Conservation (phyloP, 2,329 filamentous ascomycete species). For the Colletotrichum eleusines region DNA sequence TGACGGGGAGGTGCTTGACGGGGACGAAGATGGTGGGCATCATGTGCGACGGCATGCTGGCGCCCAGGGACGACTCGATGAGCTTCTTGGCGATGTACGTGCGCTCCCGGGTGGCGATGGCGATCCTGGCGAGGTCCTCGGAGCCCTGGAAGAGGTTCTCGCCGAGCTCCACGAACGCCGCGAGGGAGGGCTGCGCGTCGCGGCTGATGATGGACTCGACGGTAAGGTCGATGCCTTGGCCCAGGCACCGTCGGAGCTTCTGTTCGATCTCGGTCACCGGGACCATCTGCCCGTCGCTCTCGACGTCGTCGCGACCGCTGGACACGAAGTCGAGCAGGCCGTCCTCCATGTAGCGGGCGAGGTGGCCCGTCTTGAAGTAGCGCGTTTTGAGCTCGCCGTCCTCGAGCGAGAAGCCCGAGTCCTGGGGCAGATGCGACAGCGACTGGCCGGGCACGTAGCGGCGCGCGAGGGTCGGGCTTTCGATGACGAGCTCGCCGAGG, state of each 20-base stretch:
- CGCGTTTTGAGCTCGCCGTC: conserved; percentile 49
- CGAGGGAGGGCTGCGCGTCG: conserved; percentile 57
- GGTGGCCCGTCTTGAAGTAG: conserved; percentile 64
- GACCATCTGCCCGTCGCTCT: conserved; percentile 55
- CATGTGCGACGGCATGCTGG: conserved; percentile 54
- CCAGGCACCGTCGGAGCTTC: conserved; percentile 60
- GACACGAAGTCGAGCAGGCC: conserved; percentile 63
- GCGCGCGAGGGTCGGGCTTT: conserved; percentile 64
- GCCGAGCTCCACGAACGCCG: conserved; percentile 63
- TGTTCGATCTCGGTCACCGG: conserved; percentile 61
- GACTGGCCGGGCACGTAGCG: conserved; percentile 50
- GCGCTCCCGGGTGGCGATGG: conserved; percentile 56
- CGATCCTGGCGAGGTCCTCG: conserved; percentile 55
- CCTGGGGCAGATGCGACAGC: conserved; percentile 46
- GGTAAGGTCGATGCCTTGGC: conserved; percentile 60
- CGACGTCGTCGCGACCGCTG: conserved; percentile 56
- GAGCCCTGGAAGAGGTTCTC: conserved; percentile 53
- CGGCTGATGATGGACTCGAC: conserved; percentile 62
- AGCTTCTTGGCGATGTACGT: conserved; percentile 59
- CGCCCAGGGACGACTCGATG: conserved; percentile 56
- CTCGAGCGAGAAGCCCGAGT: conserved; percentile 42
- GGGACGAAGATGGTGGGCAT: conserved; percentile 64
- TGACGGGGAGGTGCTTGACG: conserved; percentile 61
- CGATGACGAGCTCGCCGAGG: conserved; percentile 70
- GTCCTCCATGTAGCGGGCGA: conserved; percentile 61